These are phyloP conservation scores for Talaromyces borbonicus DNA, from an alignment of 495 filamentous ascomycete species.

Conservation along the genomic window DNA sequence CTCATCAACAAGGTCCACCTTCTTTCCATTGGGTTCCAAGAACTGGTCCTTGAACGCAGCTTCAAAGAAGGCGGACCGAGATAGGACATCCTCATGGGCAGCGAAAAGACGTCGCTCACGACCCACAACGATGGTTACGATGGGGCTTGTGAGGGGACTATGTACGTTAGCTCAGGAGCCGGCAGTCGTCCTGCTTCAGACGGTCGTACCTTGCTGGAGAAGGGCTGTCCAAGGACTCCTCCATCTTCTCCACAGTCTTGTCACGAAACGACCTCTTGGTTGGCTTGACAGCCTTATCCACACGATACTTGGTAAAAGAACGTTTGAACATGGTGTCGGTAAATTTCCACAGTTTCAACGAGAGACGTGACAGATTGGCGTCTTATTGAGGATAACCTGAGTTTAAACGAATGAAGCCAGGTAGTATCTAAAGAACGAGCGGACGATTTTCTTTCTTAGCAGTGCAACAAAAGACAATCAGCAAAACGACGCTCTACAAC, in stretches of 20 bases:
- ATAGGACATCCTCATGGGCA: constrained; percentile 58
- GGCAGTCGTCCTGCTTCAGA: too few relatives aligned
- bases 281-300: constrained; percentile 67
- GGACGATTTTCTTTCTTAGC: constrained; percentile 20
- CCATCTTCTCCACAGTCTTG: constrained; percentile 64
- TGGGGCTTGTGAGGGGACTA: constrained; percentile 61
- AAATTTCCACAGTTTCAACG: constrained; percentile 7
- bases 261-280: constrained; percentile 65
- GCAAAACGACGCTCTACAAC: constrained; percentile 10
- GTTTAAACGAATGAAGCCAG: neutral
- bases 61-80: constrained; percentile 49
- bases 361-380: constrained; percentile 1
- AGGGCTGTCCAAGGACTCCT: constrained; percentile 50
- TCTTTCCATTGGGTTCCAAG: constrained; percentile 43
- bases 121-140: constrained; percentile 76
- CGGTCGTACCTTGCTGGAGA: constrained; percentile 39
- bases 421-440: constrained; percentile 10
- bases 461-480: constrained; percentile 21
- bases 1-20: constrained; percentile 53
- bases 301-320: constrained; percentile 59
- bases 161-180: constrained; percentile 26
- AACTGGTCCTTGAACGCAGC: constrained; percentile 46
- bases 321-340: constrained; percentile 5
- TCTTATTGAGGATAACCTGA: constrained; percentile 1
- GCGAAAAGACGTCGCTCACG: constrained; percentile 69